These are phyloP conservation scores for Oryza meridionalis DNA, from an alignment of 176 grass and related monocot species.

Conservation along the genomic window DNA sequence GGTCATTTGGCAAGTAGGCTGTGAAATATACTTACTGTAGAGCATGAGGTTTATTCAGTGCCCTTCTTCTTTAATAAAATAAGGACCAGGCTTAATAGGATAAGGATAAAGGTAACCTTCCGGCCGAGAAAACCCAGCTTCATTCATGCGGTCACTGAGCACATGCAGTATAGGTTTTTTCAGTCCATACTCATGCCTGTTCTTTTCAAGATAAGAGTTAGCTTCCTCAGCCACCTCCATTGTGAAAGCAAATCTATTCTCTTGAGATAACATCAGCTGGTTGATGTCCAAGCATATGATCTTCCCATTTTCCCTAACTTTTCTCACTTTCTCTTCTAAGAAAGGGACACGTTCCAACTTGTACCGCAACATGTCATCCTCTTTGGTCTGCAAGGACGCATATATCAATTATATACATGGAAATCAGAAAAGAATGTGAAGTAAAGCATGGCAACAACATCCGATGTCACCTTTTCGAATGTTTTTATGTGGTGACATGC, in stretches of 20 bases:
- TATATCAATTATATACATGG: conserved; percentile 1
- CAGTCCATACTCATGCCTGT: conserved; percentile 76
- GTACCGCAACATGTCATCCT: conserved; percentile 71
- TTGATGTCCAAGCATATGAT: conserved; percentile 80
- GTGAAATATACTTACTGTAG: conserved; percentile 31
- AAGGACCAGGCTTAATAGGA: conserved; percentile 71
- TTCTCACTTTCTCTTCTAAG: conserved; percentile 79
- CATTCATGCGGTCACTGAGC: conserved; percentile 79
- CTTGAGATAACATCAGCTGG: conserved; percentile 72
- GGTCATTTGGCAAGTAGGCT: neutral
- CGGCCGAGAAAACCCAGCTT: conserved; percentile 75
- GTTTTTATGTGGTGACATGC: neutral
- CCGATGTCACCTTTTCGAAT: neutral
- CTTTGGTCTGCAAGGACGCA: conserved; percentile 55
- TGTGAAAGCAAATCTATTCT: conserved; percentile 81
- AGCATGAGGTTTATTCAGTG: conserved; percentile 37
- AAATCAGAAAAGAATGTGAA: neutral
- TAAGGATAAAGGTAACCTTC: conserved; percentile 78
- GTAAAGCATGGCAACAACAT: conserved; percentile 6
- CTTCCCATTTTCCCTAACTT: conserved; percentile 73
- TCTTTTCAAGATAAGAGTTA: conserved; percentile 70
- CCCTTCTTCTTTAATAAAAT: conserved; percentile 69
- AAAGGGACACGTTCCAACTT: conserved; percentile 81
- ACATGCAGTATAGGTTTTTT: conserved; percentile 85
- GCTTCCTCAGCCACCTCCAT: conserved; percentile 83